Base-by-base conservation (phyloP, 1,284 basidiomycete species). In the Coniophora puteana region DNA sequence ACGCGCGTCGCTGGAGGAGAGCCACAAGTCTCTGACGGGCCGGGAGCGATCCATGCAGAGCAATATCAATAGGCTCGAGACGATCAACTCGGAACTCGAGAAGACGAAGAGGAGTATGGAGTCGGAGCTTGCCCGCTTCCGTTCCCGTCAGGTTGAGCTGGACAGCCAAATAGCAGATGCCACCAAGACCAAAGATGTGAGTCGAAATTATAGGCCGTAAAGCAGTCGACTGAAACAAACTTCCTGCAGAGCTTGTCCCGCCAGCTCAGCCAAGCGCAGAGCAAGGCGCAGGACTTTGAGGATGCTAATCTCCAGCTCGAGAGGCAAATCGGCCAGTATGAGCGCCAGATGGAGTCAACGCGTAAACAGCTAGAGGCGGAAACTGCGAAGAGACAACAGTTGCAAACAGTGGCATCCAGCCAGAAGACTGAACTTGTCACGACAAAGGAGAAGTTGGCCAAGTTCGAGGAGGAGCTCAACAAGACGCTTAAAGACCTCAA, bases 261-360 rank as follows among this genome's bases (percentile, higher is more conserved):
- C 39, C 85, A 92, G 55, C 66, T 96, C 18, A 62, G 74, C 0
- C 67, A 78, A 12, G 80, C 89, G 5, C 83, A 89, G 52, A 70
- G 76, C 25, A 89, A 89, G 54, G 86, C 86, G 48, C 80, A 87
- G 44, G 84, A 88, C 46, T 86, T 93, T 41, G 93, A 97, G 61
- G 93, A 97, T 54, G 78, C 85, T 0, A 77, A 91, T 5, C 72
- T 95, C 4, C 80, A 89, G 49, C 75, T 90, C 34, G 88, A 95
- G 61, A 76, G 89, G 26, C 91, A 93, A 47, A 81, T 89, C 55
- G 79, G 78, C 5, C 72, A 81, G 8, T 80, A 85, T 49, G 76
- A 81, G 42, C 78, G 84, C 6, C 87, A 92, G 51, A 62, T 88
- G 43, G 87, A 89, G 26, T 68, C 74, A 7, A 62, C 74, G 40